phyloP scores from a whole-genome alignment of 2,329 filamentous ascomycete genomes.

The Hawksworthiomyces lignivorus region DNA sequence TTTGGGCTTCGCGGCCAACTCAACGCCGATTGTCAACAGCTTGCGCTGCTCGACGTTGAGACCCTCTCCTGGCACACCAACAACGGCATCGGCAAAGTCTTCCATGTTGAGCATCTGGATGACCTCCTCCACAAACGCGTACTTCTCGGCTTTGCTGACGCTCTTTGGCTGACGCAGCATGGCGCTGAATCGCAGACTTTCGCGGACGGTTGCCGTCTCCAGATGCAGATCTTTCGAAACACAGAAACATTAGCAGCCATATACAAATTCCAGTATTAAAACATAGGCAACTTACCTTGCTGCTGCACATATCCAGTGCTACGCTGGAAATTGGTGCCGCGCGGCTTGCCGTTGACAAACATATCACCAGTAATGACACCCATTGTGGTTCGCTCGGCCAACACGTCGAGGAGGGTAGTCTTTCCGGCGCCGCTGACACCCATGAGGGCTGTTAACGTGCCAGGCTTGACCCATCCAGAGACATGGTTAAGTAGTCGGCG shows the following conservation, averaged over 20 bases:
- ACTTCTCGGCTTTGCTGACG: conserved; percentile 27
- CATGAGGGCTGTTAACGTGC: conserved; percentile 87
- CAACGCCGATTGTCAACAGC: conserved; percentile 84
- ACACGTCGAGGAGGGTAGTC: conserved; percentile 78
- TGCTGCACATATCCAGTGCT: conserved; percentile 91
- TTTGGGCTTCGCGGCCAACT: conserved; percentile 80
- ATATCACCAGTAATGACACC: conserved; percentile 84
- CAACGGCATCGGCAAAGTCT: conserved; percentile 62
- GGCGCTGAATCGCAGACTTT: conserved; percentile 81
- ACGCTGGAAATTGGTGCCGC: conserved; percentile 78
- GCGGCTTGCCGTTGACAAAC: conserved; percentile 55
- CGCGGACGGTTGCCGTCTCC: conserved; percentile 75
- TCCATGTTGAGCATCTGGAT: conserved; percentile 42
- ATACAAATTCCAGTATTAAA: too few species aligned
- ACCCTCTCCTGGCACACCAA: conserved; percentile 84
- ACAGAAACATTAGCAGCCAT: too few species aligned
- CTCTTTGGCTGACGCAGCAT: conserved; percentile 74
- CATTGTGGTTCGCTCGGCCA: conserved; percentile 81
- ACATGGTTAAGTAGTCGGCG: conserved; percentile 79
- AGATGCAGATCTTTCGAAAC: conserved; percentile 89
- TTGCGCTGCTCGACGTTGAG: conserved; percentile 64
- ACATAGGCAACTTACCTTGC: too few species aligned
- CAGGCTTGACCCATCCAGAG: conserved; percentile 89
- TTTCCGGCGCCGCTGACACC: conserved; percentile 87
- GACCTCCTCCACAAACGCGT: conserved; percentile 62